Percentiles rank a stretch among this genome's conserved stretches.
Conservation (phyloP, 2,329 filamentous ascomycete genomes). For the Chaetomium sp. region DNA sequence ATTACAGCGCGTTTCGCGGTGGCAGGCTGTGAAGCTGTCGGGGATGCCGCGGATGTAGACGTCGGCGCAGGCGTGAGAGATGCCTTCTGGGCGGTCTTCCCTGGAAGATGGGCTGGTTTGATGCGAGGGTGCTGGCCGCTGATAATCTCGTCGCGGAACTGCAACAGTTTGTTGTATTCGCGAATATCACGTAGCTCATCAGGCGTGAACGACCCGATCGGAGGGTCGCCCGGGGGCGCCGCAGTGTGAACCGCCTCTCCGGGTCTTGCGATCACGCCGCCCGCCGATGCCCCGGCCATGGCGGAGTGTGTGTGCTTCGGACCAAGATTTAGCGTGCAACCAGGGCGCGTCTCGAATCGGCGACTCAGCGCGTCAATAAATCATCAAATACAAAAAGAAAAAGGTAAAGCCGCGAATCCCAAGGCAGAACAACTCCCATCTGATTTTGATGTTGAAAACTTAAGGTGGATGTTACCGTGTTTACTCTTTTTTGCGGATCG, state of each 20-base stretch:
- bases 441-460: background rate
- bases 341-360: slow-evolving; percentile 5
- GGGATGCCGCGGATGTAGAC: slow-evolving; percentile 9
- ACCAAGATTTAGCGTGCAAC: background rate
- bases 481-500: too few relatives aligned
- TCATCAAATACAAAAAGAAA: slow-evolving; percentile 2
- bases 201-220: slow-evolving; percentile 30
- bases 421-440: too few relatives aligned
- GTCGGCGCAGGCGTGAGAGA: slow-evolving; percentile 1
- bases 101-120: slow-evolving; percentile 43
- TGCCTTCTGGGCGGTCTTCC: slow-evolving; percentile 15
- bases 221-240: background rate
- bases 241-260: slow-evolving; percentile 4
- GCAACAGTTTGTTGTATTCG: slow-evolving; percentile 75
- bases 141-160: slow-evolving; percentile 73
- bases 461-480: background rate
- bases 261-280: slow-evolving; percentile 9
- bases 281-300: slow-evolving; percentile 17
- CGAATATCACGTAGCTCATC: slow-evolving; percentile 51
- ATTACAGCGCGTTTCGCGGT: slow-evolving; percentile 11
- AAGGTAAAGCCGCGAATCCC: too few relatives aligned
- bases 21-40: slow-evolving; percentile 6
- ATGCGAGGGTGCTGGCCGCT: slow-evolving; percentile 65
- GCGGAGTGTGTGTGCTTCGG: background rate
- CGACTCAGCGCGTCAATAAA: slow-evolving; percentile 7